Conservation (phyloP, 2,329 filamentous ascomycete genomes). For the Cyanodermella asteris region DNA sequence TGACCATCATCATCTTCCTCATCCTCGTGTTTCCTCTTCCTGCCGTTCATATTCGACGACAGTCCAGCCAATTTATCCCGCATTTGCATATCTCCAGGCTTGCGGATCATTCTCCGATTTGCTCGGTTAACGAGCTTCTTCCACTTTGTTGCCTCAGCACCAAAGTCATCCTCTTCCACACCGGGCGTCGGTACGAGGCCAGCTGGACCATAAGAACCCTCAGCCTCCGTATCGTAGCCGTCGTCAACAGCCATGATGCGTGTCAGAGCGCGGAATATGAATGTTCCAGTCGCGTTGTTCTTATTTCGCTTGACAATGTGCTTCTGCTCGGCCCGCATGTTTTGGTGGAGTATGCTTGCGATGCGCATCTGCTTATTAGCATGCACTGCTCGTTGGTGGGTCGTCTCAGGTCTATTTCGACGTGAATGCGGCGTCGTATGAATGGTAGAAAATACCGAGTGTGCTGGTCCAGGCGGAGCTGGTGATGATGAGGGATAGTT, state of each 20-base stretch:
- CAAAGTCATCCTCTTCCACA: constrained; percentile 25
- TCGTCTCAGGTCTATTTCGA: constrained; percentile 25
- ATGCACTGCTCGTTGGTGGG: constrained; percentile 27
- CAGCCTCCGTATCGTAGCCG: constrained; percentile 25
- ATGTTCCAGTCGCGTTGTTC: constrained; percentile 16
- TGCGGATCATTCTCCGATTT: constrained; percentile 6
- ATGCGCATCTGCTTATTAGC: constrained; percentile 26
- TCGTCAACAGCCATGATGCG: constrained; percentile 20
- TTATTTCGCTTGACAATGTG: constrained; percentile 17
- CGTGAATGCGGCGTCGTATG: constrained; percentile 11
- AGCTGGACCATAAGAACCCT: constrained; percentile 21
- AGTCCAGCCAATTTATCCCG: no score
- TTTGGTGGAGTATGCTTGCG: constrained; percentile 21
- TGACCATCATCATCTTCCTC: no score
- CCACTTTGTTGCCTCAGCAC: constrained; percentile 17
- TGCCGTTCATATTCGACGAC: no score
- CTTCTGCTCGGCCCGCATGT: constrained; percentile 18
- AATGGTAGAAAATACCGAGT: constrained; percentile 16
- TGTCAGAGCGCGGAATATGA: constrained; percentile 15
- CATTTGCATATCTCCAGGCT: no score
- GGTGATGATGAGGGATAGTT: constrained; percentile 20
- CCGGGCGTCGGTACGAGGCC: constrained; percentile 18
- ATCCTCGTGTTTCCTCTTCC: no score
- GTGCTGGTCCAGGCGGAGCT: constrained; percentile 19
- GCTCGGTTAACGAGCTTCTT: constrained; percentile 8